Base-by-base conservation (phyloP, 371 early-diverging fungal genomes). In the Massospora cicadina region DNA sequence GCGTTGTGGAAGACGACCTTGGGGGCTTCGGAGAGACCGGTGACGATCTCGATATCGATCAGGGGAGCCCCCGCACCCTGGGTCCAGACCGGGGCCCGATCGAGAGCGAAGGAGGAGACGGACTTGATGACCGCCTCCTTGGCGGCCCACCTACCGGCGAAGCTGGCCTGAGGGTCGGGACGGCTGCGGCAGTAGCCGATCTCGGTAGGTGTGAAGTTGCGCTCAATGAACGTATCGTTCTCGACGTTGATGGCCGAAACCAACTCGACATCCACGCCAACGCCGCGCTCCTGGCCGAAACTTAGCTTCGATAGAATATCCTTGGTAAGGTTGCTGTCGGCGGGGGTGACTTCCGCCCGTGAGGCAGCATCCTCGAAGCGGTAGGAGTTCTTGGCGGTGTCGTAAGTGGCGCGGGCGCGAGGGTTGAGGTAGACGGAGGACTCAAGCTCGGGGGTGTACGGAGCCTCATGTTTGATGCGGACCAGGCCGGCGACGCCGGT, bases 101-200 rank as follows among this genome's bases (percentile, higher is more conserved):
- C 74, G 26, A 72, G 67, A 23, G 74, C 67, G 54, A 79, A 76
- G 10, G 87, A 87, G 43, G 85, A 82, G 55, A 95, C 83, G 2
- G 96, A 93, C 82, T 95, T 95, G 73, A 95, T 82, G 17, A 92
- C 91, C 1, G 96, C 90, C 74, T 95, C 96, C 80, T 95, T 95
- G 65, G 96, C 96, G 5, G 91, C 89, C 95, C 95, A 95, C 25
- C 89, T 83, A 55, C 96, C 96, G 31, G 95, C 88, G 71, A 89
- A 92, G 75, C 89, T 89, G 0, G 93, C 77, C 67, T 84, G 83
- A 28, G 90, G 84, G 71, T 86, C 86, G 23, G 91, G 87, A 0
- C 81, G 79, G 57, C 74, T 60, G 63, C 71, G 65, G 76, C 96
- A 95, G 78, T 95, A 94, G 5, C 72, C 77, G 60, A 84, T 81